Evolutionary conservation across 2,329 filamentous ascomycete genomes (phyloP).

Genomic region (Hypoxylon sp.): DNA sequence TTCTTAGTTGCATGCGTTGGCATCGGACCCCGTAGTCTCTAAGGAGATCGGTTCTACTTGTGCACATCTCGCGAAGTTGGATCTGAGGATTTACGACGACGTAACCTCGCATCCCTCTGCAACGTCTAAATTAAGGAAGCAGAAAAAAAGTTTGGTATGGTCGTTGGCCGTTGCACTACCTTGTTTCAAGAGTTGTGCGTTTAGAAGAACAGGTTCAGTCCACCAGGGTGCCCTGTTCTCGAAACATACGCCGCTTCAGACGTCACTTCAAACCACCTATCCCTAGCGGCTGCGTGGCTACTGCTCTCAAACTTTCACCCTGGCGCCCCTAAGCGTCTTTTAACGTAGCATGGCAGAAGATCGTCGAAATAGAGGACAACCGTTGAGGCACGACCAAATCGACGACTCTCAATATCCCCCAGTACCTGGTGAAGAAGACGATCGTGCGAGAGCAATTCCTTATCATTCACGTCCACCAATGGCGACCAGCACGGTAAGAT

Average conservation of each 20-base stretch:
- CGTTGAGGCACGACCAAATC: slow-evolving; percentile 46
- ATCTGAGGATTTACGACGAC: slow-evolving; percentile 10
- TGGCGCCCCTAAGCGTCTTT: slow-evolving; percentile 45
- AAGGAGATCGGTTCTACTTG: slow-evolving; percentile 11
- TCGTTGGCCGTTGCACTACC: slow-evolving; percentile 6
- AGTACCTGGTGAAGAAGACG: slow-evolving; percentile 54
- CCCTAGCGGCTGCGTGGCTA: slow-evolving; percentile 36
- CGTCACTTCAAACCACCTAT: slow-evolving; percentile 14
- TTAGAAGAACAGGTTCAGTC: slow-evolving; percentile 12
- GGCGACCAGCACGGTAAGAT: slow-evolving; percentile 54
- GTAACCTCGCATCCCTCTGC: slow-evolving; percentile 3
- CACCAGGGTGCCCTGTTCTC: slow-evolving; percentile 12
- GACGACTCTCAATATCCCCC: slow-evolving; percentile 55
- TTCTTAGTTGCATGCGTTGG: slow-evolving; percentile 16
- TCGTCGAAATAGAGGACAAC: slow-evolving; percentile 47
- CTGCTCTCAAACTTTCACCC: slow-evolving; percentile 35
- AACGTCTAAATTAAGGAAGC: too few species aligned
- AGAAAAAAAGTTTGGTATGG: slow-evolving; percentile 20
- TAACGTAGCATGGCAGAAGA: slow-evolving; percentile 52
- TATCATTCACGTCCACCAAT: slow-evolving; percentile 50
- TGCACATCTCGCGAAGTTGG: slow-evolving; percentile 17
- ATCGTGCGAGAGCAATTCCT: slow-evolving; percentile 46
- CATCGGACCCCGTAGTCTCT: slow-evolving; percentile 8
- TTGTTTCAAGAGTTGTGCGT: slow-evolving; percentile 15
- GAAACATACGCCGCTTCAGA: slow-evolving; percentile 26